phyloP scores from a whole-genome alignment of 345 rosid species.

The Clarkia xantiana region DNA sequence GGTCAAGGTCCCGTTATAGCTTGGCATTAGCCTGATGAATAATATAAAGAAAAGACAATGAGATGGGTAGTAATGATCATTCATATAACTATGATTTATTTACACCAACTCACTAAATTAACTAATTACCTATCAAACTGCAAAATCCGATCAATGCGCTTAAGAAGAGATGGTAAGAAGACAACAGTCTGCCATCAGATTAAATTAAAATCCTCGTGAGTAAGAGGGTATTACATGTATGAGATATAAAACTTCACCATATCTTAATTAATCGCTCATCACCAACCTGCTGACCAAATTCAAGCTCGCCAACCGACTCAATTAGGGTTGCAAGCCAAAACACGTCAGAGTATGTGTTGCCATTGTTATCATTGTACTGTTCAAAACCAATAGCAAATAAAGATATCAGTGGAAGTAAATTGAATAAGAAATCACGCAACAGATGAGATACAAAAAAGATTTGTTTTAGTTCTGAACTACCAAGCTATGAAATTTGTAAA shows the following conservation, averaged over 20 bases:
- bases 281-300: constrained; percentile 82
- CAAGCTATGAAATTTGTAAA: no score
- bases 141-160: constrained; percentile 84
- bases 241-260: not conserved
- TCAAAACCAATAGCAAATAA: not conserved
- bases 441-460: no score
- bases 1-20: constrained; percentile 88
- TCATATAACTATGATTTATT: no score
- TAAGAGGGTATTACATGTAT: not conserved
- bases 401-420: not conserved
- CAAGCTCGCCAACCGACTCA: constrained; percentile 85
- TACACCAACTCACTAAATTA: constrained; percentile 9
- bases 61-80: no score
- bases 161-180: constrained; percentile 81
- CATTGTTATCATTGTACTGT: constrained; percentile 93
- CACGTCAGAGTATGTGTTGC: constrained; percentile 84
- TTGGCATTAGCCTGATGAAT: constrained; percentile 67
- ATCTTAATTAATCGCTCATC: not conserved
- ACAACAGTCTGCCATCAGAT: constrained; percentile 49
- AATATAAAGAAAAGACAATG: no score
- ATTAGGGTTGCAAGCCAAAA: constrained; percentile 93
- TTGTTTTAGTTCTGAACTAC: no score
- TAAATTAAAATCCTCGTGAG: constrained; percentile 1
- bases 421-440: not conserved
- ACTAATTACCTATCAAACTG: constrained; percentile 75